A percentile compares a stretch with the other conserved stretches of the same genome.
Conservation (phyloP, 306 rosid species). For the Trifolium repens region DNA sequence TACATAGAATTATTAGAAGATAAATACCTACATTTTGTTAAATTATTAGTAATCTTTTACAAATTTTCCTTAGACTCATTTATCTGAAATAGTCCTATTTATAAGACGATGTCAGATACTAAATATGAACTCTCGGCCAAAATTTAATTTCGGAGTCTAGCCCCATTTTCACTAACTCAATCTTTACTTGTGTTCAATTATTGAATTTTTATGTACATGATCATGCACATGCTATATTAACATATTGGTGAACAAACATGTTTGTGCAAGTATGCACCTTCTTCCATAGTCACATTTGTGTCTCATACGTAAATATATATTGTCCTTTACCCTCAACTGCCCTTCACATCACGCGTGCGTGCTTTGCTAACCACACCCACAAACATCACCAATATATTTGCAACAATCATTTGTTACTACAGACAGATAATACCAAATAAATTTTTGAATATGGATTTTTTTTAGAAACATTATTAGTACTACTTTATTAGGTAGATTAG, state of each 20-base stretch:
- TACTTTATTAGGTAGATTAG: neutral
- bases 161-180: too few species aligned
- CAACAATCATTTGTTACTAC: constrained; percentile 2
- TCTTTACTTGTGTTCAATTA: too few species aligned
- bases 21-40: neutral
- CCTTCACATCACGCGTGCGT: constrained; percentile 14
- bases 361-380: neutral
- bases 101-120: too few species aligned
- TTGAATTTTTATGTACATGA: neutral
- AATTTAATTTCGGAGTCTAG: too few species aligned
- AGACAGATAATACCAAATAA: neutral
- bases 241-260: constrained; percentile 24
- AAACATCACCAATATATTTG: neutral
- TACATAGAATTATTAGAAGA: neutral
- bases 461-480: constrained; percentile 3
- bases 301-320: neutral
- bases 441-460: neutral
- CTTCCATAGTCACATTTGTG: neutral
- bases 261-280: neutral
- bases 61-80: too few species aligned
- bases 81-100: too few species aligned
- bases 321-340: neutral
- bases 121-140: too few species aligned
- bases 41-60: constrained; percentile 8
- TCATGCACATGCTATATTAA: constrained; percentile 17